Evolutionary conservation across 805 yeast genomes (phyloP), one percentile per base, ranked within the genome.

Genomic region (Kregervanrija pseudodelftensis): DNA sequence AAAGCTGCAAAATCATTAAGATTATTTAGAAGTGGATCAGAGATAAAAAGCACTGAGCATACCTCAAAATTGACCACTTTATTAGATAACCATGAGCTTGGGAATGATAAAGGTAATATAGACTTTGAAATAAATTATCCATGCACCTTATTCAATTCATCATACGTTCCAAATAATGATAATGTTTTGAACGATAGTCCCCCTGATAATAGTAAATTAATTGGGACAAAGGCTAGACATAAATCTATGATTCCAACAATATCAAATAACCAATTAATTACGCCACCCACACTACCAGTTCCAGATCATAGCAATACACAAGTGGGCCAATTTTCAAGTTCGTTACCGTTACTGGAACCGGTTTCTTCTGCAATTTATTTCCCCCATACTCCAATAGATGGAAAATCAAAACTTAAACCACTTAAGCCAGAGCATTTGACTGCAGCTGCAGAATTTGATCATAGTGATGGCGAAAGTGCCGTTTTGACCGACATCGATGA

Each of bases 321-420:
- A 32, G 28, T 5, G 14, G 15, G 10, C 12, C n/a, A 12, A 13
- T 40, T 37, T 17, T 37, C 54, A 4, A 17, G 46, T 15, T 44
- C 52, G 7, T 15, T 59, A 22, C 52, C 61, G 15, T 53, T 63
- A 0, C 52, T 77, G 38, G 82, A 81, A 47, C 85, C 86, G 0
- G 76, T 80, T 0, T 78, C 85, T 0, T 77, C 84, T 2, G 88
- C 87, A 1, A 80, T 86, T 1, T 82, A 81, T 56, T 73, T 79
- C 45, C 89, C 89, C 3, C 86, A 82, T 57, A 73, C 77, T 3
- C 76, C 80, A 13, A 61, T 61, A 16, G 61, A 62, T 36, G 39
- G 7, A 5, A 32, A 14, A n/a, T 47, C 58, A 3, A 40, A 38
- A 11, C 34, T 30, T 22, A 49, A 33, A 22, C 49, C 56, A 0